Evolutionary conservation across 805 yeast species (phyloP), one percentile per base, ranked within the genome.

Genomic region (Priceomyces fermenticarens): DNA sequence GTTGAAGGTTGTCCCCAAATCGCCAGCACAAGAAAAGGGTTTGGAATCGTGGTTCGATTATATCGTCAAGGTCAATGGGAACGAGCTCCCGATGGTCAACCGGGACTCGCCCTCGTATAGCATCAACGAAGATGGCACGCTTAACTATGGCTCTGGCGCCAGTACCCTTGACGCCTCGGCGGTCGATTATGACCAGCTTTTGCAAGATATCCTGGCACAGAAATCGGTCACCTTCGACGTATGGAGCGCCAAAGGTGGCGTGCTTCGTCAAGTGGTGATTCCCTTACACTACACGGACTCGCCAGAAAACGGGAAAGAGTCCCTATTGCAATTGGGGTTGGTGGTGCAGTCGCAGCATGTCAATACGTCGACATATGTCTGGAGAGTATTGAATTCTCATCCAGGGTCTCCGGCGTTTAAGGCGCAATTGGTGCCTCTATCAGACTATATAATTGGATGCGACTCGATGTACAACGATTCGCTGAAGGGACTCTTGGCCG

Each of bases 171-270:
- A 63, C 41, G 70, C 64, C 2, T 60, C 67, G 1, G 45, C 54
- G 48, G 55, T 70, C 8, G 73, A 77, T 55, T 72, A 66, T 48
- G 67, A 70, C 33, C 48, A 65, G 43, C 59, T 78, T 32, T 45
- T 63, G 11, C 64, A 67, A 43, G 81, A 76, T 44, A 61, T 79
- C 12, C 44, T 52, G 27, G 66, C 58, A 39, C 52, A 69, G 23
- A 56, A 65, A 30, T 60, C 70, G 3, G 63, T 85, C 4, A 63
- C 70, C 8, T 66, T 90, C 32, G 80, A 76, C 37, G 80, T 88
- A 2, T 90, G 96, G 96, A 80, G 79, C 34, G 93, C 95, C 2
- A 89, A 89, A 63, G 97, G 97, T 15, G 89, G 89, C 1, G 55
- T 72, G 6, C 36, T 65, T 12, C 57, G 75, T 41, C 58, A 58